Base-by-base conservation (phyloP, 1,284 basidiomycete species). In the Salmacisia buchloeana region DNA sequence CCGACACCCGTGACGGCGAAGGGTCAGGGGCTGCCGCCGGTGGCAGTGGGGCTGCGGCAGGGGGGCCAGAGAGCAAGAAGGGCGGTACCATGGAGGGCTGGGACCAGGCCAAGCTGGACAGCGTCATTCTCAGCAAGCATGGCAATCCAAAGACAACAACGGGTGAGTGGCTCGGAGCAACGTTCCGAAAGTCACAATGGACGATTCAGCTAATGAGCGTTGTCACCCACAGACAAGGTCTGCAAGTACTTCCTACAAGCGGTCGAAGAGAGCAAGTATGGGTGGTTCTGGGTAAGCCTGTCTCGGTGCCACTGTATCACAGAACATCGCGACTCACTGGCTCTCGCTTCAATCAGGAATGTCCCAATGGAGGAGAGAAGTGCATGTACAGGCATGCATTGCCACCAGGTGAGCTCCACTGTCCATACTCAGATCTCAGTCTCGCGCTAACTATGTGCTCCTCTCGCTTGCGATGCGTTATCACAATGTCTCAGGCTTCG, bases 181-280 rank as follows among this genome's bases (percentile, higher is more conserved):
- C 57, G n/a, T 68, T 31, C 38, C 34, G 38, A 46, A 15, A 15
- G 35, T 5, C 12, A 13, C 60, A 58, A 46, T 56, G 36, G 15
- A 27, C 29, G 31, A 38, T 27, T 58, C 61, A 69, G 46, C 59
- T n/a, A 23, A 4, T 29, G 3, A n/a, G 25, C 43, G 15, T 60
- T 33, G 57, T 63, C 59, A 9, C 25, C 29, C 60, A 9, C 49
- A 54, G 91, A 96, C 68, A 81, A 97, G 76, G 94, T 97, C 9
- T 97, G 94, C 87, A 97, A 94, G 82, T 88, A 83, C 82, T 98
- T 98, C 79, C 89, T 99, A 69, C 89, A 97, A 77, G 96, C 94
- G 29, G 96, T 99, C 78, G 96, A 99, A 80, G 85, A 85, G 12
- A 88, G 91, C 78, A 92, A 91, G 85, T 93, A 83, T 64, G 91